phyloP scores from a whole-genome alignment of 2,329 filamentous ascomycete genomes.

The Fusarium robinianum region DNA sequence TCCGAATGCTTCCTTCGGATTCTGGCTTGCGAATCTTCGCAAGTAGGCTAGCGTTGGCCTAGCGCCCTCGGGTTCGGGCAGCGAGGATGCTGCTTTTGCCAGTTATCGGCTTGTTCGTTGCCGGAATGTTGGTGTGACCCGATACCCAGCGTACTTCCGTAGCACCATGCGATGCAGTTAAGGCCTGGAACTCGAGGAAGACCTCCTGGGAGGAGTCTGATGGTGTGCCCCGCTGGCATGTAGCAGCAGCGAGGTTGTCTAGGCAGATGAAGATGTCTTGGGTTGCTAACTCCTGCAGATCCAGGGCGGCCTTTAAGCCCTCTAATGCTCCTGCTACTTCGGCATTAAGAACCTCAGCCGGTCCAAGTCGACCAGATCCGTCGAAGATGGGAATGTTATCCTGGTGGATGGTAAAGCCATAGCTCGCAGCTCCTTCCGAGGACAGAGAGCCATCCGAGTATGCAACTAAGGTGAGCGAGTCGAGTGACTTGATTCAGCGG shows the following conservation, averaged over 20 bases:
- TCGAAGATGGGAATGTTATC: neutral
- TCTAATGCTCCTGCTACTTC: slow-evolving; percentile 19
- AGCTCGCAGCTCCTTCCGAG: slow-evolving; percentile 8
- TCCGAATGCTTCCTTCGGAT: slow-evolving; percentile 1
- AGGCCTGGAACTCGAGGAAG: slow-evolving; percentile 21
- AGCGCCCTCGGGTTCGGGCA: slow-evolving; percentile 2
- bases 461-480: slow-evolving; percentile 9
- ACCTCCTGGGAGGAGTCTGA: slow-evolving; percentile 22
- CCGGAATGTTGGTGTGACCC: too few relatives aligned
- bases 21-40: neutral
- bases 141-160: too few relatives aligned
- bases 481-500: slow-evolving; percentile 5
- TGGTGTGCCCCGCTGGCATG: slow-evolving; percentile 16
- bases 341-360: slow-evolving; percentile 22
- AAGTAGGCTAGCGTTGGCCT: slow-evolving; percentile 4
- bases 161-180: slow-evolving; percentile 5
- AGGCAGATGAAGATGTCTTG: slow-evolving; percentile 19
- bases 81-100: neutral
- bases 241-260: slow-evolving; percentile 19
- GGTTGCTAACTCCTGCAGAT: slow-evolving; percentile 1
- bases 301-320: slow-evolving; percentile 14
- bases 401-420: slow-evolving; percentile 16
- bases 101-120: too few relatives aligned
- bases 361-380: slow-evolving; percentile 10
- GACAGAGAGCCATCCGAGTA: slow-evolving; percentile 19